These are phyloP conservation scores for Torulaspora delbrueckii DNA, from an alignment of 805 yeast species.

Conservation along the genomic window DNA sequence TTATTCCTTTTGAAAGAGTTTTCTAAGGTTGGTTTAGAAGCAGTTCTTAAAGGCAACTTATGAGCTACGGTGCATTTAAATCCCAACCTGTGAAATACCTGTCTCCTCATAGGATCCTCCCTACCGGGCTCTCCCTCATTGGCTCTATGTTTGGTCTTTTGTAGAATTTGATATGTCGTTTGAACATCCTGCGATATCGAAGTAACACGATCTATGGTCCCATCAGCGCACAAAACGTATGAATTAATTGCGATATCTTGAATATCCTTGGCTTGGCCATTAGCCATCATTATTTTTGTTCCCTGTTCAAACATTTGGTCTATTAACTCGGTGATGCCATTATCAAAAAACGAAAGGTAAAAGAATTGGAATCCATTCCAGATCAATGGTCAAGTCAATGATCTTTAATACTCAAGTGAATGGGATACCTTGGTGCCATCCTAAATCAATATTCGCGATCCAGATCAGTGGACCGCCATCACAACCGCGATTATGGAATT, in stretches of 20 bases:
- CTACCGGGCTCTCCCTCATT: slow-evolving; percentile 22
- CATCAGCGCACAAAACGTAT: slow-evolving; percentile 42
- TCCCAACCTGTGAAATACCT: slow-evolving; percentile 21
- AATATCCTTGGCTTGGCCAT: slow-evolving; percentile 37
- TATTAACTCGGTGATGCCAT: slow-evolving; percentile 3
- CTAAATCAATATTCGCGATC: background rate
- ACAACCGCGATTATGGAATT: background rate
- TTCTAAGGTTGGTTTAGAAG: slow-evolving; percentile 21
- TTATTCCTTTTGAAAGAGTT: slow-evolving; percentile 18
- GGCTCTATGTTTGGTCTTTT: slow-evolving; percentile 28
- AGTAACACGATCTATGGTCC: slow-evolving; percentile 38
- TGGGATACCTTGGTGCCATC: background rate
- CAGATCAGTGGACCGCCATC: background rate
- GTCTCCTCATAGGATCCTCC: slow-evolving; percentile 15
- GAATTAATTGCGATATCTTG: slow-evolving; percentile 39
- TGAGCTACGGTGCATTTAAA: slow-evolving; percentile 26
- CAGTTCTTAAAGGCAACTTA: slow-evolving; percentile 16
- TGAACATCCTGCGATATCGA: slow-evolving; percentile 43
- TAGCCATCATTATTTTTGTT: slow-evolving; percentile 41
- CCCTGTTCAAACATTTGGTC: slow-evolving; percentile 36
- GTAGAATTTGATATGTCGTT: slow-evolving; percentile 39
- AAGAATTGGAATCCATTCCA: background rate
- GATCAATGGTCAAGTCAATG: background rate
- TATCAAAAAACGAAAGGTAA: background rate
- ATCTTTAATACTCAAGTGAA: background rate